These are phyloP conservation scores for Aspergillus pseudoviridinutans DNA, from an alignment of 2,329 filamentous ascomycete genomes.

Conservation along the genomic window DNA sequence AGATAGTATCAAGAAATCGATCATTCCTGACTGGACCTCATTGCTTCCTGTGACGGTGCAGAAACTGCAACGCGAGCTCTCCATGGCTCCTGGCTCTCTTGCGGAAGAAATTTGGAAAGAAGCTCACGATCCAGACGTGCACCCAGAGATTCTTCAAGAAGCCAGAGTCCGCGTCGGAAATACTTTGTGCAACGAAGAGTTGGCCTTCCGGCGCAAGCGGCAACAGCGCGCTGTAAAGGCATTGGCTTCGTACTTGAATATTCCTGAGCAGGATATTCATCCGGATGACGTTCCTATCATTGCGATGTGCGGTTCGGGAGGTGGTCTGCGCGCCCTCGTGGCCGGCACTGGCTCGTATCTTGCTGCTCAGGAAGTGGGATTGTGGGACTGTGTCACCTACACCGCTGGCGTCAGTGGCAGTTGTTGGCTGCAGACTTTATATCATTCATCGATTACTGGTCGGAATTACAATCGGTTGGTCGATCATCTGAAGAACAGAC, in stretches of 20 bases:
- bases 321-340: slow-evolving; percentile 82
- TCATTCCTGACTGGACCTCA: slow-evolving; percentile 80
- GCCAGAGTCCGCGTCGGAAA: slow-evolving; percentile 77
- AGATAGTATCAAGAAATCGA: slow-evolving; percentile 60
- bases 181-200: slow-evolving; percentile 79
- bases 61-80: slow-evolving; percentile 84
- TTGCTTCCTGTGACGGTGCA: slow-evolving; percentile 69
- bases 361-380: slow-evolving; percentile 76
- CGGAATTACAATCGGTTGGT: slow-evolving; percentile 67
- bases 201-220: slow-evolving; percentile 66
- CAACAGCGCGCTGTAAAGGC: slow-evolving; percentile 66
- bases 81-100: slow-evolving; percentile 79
- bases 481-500: slow-evolving; percentile 78
- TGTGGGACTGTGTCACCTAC: slow-evolving; percentile 93
- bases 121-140: slow-evolving; percentile 74
- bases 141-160: slow-evolving; percentile 82
- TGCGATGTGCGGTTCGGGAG: slow-evolving; percentile 90
- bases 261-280: slow-evolving; percentile 77
- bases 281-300: slow-evolving; percentile 91
- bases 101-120: slow-evolving; percentile 93
- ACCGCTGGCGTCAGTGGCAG: slow-evolving; percentile 93
- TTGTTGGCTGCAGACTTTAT: slow-evolving; percentile 90
- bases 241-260: slow-evolving; percentile 74
- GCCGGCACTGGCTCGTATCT: slow-evolving; percentile 85
- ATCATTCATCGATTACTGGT: slow-evolving; percentile 72